Base-by-base conservation (phyloP, 441 rosid genomes). In the Jatropha podagrica region DNA sequence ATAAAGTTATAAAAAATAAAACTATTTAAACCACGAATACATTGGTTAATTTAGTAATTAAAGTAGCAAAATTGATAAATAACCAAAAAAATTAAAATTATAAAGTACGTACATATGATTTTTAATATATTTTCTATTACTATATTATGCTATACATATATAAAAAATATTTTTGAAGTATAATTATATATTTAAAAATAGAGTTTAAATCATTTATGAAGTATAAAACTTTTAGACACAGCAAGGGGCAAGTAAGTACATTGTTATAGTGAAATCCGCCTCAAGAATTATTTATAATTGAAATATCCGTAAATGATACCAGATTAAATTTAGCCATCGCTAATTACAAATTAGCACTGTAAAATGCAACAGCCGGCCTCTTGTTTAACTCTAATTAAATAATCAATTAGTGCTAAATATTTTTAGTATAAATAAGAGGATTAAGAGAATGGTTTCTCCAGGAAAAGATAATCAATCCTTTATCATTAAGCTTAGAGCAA, bases 301-400 rank as follows among this genome's bases (percentile, higher is more conserved):
- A 66, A 44, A 44, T 8, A 44, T 20, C 69, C 55, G 37, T 10
- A 44, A 18, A 14, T 8, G 13, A 48, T 37, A 42, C n/a, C 9
- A 48, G 5, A 41, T 14, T 11, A 68, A 27, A 48, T 0, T 20
- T 67, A 59, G 3, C 5, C 26, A 14, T 37, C 41, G 37, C 15
- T 32, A 23, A 23, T 23, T 23, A 23, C 23, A 32, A 26, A 32
- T 42, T 17, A 52, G 18, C 26, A 12, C 68, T 64, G 68, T 37
- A 65, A 65, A 17, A 65, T 3, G 15, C 9, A 55, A 2, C 2
- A 11, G 67, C 75, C 75, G 71, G 58, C 71, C 54, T 72, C 75
- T 72, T 72, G 75, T 72, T 72, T 60, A 72, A 13, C 23, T 20
- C 49, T 17, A 5, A 13, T 18, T 59, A 32, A 23, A 40, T 8